Percentiles rank a stretch among this genome's conserved stretches.
Evolutionary conservation across 2,329 filamentous ascomycete genomes (phyloP).

Genomic region (Exophiala oligosperma): DNA sequence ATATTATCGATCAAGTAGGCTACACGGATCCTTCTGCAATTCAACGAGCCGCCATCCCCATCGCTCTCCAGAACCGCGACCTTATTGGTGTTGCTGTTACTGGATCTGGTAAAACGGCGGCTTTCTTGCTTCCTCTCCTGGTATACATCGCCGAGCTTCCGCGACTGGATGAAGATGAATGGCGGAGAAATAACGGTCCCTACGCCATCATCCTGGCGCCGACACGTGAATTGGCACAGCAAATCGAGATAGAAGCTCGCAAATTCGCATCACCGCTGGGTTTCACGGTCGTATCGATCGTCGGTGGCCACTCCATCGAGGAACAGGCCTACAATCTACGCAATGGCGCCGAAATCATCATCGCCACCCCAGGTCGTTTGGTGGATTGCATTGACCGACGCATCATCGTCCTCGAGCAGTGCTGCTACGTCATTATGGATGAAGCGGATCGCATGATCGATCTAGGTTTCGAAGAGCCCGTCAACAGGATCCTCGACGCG

Average conservation of each 20-base stretch:
- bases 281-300: slow-evolving; percentile 93
- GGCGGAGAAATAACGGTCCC: slow-evolving; percentile 89
- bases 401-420: slow-evolving; percentile 88
- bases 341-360: slow-evolving; percentile 94
- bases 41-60: slow-evolving; percentile 91
- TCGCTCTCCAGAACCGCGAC: slow-evolving; percentile 87
- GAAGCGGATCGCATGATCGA: slow-evolving; percentile 99
- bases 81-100: slow-evolving; percentile 98
- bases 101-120: slow-evolving; percentile 96
- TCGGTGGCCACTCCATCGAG: slow-evolving; percentile 94
- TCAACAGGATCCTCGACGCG: slow-evolving; percentile 96
- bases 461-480: slow-evolving; percentile 93
- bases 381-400: slow-evolving; percentile 96
- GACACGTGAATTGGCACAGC: slow-evolving; percentile 94
- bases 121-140: slow-evolving; percentile 86
- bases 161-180: slow-evolving; percentile 74
- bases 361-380: slow-evolving; percentile 95
- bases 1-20: slow-evolving; percentile 80
- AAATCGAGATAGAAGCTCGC: slow-evolving; percentile 90
- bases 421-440: slow-evolving; percentile 98
- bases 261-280: slow-evolving; percentile 90
- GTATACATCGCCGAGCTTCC: slow-evolving; percentile 93
- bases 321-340: slow-evolving; percentile 88
- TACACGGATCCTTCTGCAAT: slow-evolving; percentile 91
- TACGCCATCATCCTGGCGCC: slow-evolving; percentile 97